Evolutionary conservation across 306 rosid genomes (phyloP).

Genomic region (Casuarina equisetifolia): DNA sequence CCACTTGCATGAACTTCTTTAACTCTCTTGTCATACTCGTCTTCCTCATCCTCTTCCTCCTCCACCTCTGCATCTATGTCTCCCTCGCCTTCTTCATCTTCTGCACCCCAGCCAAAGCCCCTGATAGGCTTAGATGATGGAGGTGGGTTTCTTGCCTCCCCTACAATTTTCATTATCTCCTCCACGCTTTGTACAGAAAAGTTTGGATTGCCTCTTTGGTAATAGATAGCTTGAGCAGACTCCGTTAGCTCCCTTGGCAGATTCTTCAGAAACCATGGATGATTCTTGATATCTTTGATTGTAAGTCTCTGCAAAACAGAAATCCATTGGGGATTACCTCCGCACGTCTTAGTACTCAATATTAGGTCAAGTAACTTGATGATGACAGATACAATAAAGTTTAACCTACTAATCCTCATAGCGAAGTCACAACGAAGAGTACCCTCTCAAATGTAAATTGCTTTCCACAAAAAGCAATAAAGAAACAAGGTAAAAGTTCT

Average conservation of each 20-base stretch:
- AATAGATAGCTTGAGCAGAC: constrained; percentile 60
- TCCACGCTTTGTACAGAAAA: constrained; percentile 64
- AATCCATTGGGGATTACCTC: constrained; percentile 22
- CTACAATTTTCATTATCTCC: constrained; percentile 70
- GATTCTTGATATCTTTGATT: constrained; percentile 72
- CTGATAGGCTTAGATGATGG: constrained; percentile 50
- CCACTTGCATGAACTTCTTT: constrained; percentile 77
- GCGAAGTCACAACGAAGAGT: background rate
- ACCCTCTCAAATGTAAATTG: background rate
- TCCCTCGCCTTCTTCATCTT: constrained; percentile 37
- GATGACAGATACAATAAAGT: background rate
- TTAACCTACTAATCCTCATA: background rate
- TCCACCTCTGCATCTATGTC: constrained; percentile 52
- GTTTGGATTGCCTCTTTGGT: constrained; percentile 65
- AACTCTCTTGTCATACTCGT: constrained; percentile 68
- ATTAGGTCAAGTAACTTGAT: background rate
- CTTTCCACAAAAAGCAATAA: background rate
- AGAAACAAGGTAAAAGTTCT: background rate
- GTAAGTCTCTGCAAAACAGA: constrained; percentile 56
- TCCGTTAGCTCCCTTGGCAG: constrained; percentile 81
- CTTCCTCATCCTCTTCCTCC: constrained; percentile 56
- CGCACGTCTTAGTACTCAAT: constrained; percentile 16
- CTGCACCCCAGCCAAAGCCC: constrained; percentile 69
- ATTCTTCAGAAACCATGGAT: constrained; percentile 85
- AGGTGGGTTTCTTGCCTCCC: constrained; percentile 71